These are phyloP conservation scores for Lasiodiplodia sp. DNA, from an alignment of 2,329 filamentous ascomycete genomes.

Conservation along the genomic window DNA sequence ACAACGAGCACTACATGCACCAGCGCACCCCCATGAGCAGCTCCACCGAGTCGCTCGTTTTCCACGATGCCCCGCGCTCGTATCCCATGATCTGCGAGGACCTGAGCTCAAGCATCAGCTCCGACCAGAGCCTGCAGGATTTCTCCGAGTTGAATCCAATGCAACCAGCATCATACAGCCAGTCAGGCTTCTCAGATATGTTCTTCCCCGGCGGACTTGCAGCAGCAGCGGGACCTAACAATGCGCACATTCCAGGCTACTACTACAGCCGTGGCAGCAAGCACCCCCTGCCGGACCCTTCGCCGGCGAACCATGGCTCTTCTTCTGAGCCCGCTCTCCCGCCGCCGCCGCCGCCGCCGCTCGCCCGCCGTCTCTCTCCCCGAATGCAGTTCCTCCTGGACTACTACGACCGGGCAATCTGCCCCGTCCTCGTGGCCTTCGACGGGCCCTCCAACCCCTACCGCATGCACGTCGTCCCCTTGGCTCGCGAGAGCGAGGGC, in stretches of 20 bases:
- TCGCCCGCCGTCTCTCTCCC: slow-evolving; percentile 64
- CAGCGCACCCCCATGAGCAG: slow-evolving; percentile 46
- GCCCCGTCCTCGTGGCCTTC: slow-evolving; percentile 88
- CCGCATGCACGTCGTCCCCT: slow-evolving; percentile 78
- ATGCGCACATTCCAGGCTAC: slow-evolving; percentile 40
- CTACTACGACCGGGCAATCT: slow-evolving; percentile 93
- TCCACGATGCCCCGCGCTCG: slow-evolving; percentile 44
- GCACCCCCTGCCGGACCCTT: slow-evolving; percentile 19
- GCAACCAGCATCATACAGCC: slow-evolving; percentile 43
- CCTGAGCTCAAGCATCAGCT: slow-evolving; percentile 55
- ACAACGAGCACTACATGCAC: slow-evolving; percentile 42
- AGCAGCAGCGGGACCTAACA: slow-evolving; percentile 30
- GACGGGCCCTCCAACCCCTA: slow-evolving; percentile 88
- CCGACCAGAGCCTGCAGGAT: slow-evolving; percentile 53
- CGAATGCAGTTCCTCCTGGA: slow-evolving; percentile 90
- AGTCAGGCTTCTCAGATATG: slow-evolving; percentile 47
- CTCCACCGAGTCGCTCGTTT: slow-evolving; percentile 48
- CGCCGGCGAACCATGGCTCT: slow-evolving; percentile 28
- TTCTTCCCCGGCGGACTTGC: slow-evolving; percentile 36
- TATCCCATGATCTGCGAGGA: slow-evolving; percentile 47
- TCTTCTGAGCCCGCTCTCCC: slow-evolving; percentile 30
- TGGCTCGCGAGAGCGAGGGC: slow-evolving; percentile 79
- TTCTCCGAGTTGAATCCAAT: slow-evolving; percentile 50
- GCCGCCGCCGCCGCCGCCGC: background rate
- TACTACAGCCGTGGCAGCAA: slow-evolving; percentile 39